These are phyloP conservation scores for Rhizopus sp. DNA, from an alignment of 371 early-diverging fungal genomes.

Conservation along the genomic window DNA sequence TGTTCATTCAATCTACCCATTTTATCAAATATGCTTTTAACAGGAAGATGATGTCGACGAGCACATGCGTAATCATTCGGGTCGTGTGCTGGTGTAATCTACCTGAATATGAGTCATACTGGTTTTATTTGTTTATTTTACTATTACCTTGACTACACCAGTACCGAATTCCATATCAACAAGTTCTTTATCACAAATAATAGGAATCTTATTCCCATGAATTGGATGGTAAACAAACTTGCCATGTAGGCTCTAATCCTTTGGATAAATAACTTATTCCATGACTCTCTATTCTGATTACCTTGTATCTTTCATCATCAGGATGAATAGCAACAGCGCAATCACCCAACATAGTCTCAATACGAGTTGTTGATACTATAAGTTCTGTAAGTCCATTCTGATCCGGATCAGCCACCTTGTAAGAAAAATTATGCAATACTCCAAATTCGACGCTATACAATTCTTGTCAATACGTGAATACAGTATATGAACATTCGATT, in stretches of 20 bases:
- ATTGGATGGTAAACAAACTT: constrained; percentile 89
- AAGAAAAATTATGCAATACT: constrained; percentile 69
- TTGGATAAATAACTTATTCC: not conserved
- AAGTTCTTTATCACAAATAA: constrained; percentile 82
- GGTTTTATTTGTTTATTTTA: not conserved
- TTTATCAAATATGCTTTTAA: constrained; percentile 84
- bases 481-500: constrained; percentile 6
- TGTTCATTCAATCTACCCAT: constrained; percentile 74
- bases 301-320: constrained; percentile 81
- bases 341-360: constrained; percentile 99
- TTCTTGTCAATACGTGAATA: not conserved
- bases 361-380: constrained; percentile 96
- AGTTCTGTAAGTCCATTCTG: constrained; percentile 61
- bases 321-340: constrained; percentile 97
- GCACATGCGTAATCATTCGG: constrained; percentile 94
- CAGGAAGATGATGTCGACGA: constrained; percentile 80
- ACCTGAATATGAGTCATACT: not conserved
- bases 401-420: constrained; percentile 60
- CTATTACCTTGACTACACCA: constrained; percentile 91
- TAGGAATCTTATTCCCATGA: constrained; percentile 78
- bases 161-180: constrained; percentile 96
- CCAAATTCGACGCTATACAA: constrained; percentile 77
- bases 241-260: constrained; percentile 69
- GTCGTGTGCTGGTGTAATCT: constrained; percentile 99
- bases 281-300: constrained; percentile 4